Conservation (phyloP, 148 eudicot genomes). For the Rhododendron simsii region DNA sequence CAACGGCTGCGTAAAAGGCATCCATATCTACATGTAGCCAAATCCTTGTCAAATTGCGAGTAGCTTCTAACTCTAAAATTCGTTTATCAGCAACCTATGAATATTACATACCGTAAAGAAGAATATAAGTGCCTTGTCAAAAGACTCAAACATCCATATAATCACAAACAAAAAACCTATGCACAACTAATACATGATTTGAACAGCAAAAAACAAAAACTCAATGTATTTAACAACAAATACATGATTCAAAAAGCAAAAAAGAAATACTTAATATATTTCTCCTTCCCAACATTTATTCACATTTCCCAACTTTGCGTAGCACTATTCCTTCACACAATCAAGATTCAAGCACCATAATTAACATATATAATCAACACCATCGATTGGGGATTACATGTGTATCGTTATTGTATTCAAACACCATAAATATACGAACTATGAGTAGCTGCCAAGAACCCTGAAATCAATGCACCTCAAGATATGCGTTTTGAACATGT, state of each 20-base stretch:
- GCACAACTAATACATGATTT: not conserved
- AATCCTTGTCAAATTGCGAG: slow-evolving; percentile 79
- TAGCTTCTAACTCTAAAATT: slow-evolving; percentile 74
- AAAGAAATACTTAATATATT: not conserved
- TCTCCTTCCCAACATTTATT: not conserved
- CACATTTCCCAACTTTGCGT: not conserved
- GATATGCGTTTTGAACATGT: not conserved
- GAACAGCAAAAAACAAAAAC: not conserved
- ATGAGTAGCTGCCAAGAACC: not conserved
- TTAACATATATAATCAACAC: not conserved
- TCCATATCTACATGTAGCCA: slow-evolving; percentile 99
- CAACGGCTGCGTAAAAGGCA: slow-evolving; percentile 99
- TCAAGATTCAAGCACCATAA: not conserved
- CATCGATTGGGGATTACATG: not conserved
- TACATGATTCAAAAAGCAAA: not conserved
- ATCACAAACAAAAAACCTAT: not conserved
- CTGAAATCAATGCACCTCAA: not conserved
- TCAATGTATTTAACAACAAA: not conserved
- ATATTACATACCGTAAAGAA: slow-evolving; percentile 15
- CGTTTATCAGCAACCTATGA: slow-evolving; percentile 74
- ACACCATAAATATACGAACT: not conserved
- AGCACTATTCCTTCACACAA: not conserved
- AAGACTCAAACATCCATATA: not conserved
- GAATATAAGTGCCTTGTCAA: not conserved
- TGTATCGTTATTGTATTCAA: not conserved